phyloP scores from a whole-genome alignment of 2,329 filamentous ascomycete species.

The Cladosporium austrohemisphaericum region DNA sequence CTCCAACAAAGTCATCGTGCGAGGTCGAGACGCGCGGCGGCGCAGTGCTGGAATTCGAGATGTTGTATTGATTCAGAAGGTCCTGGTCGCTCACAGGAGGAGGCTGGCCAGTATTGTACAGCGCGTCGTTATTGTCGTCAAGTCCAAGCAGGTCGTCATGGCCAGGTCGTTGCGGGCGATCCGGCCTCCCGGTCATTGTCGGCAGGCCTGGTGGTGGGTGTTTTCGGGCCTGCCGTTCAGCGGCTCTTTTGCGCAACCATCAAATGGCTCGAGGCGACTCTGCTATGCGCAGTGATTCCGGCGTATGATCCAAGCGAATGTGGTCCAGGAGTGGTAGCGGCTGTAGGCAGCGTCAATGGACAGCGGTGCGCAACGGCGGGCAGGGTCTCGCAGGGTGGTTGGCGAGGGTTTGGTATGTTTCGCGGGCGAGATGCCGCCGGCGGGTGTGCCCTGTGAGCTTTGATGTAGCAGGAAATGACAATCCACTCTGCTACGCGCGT shows the following conservation, averaged over 20 bases:
- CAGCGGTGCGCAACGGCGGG: no score
- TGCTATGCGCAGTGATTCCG: neutral
- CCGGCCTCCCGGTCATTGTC: slow-evolving; percentile 52
- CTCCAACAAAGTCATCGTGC: slow-evolving; percentile 90
- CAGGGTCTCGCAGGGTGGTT: neutral
- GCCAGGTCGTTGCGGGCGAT: slow-evolving; percentile 44
- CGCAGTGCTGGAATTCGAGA: slow-evolving; percentile 60
- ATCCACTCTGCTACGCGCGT: no score
- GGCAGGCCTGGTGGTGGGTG: slow-evolving; percentile 12
- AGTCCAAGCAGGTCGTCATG: slow-evolving; percentile 57
- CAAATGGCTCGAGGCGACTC: slow-evolving; percentile 1
- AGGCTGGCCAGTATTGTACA: slow-evolving; percentile 71
- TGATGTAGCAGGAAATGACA: no score
- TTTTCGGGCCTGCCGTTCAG: slow-evolving; percentile 14
- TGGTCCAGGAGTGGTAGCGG: no score
- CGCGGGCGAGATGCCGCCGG: neutral
- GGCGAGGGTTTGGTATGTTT: neutral
- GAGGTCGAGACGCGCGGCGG: slow-evolving; percentile 78
- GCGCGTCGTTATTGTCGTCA: slow-evolving; percentile 63
- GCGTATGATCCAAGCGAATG: neutral
- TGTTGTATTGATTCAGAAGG: slow-evolving; percentile 69
- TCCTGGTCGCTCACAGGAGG: slow-evolving; percentile 80
- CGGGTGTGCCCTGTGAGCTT: neutral
- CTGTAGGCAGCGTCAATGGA: no score
- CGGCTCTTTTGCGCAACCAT: slow-evolving; percentile 13